Evolutionary conservation across 352 stramenopile genomes (phyloP).

Genomic region (Phytopythium montanum): DNA sequence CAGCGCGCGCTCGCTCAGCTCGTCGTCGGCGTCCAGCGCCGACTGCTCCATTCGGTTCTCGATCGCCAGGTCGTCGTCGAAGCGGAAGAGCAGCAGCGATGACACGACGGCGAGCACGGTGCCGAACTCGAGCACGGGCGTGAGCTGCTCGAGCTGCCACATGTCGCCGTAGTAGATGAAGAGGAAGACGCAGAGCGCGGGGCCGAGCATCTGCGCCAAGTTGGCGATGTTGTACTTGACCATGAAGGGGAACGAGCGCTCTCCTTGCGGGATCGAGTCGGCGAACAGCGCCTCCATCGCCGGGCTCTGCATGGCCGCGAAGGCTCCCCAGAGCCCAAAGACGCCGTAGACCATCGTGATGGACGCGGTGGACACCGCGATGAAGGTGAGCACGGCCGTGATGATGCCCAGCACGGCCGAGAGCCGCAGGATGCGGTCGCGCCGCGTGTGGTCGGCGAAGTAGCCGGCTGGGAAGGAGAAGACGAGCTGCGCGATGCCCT

Average conservation of each 20-base stretch:
- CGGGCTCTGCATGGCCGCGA: constrained; percentile 61
- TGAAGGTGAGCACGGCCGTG: constrained; percentile 44
- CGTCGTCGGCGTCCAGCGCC: not conserved
- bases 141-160: constrained; percentile 55
- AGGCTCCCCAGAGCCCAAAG: constrained; percentile 68
- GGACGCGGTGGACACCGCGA: constrained; percentile 43
- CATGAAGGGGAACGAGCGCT: constrained; percentile 69
- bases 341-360: constrained; percentile 51
- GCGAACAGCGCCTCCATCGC: constrained; percentile 74
- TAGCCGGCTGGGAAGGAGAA: constrained; percentile 69
- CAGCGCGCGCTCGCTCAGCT: not conserved
- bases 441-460: constrained; percentile 61
- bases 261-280: constrained; percentile 66
- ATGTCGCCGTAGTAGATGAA: constrained; percentile 63
- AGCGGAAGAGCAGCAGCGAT: constrained; percentile 50
- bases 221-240: constrained; percentile 84
- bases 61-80: constrained; percentile 50
- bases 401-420: constrained; percentile 50
- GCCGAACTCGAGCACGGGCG: constrained; percentile 55
- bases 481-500: constrained; percentile 73
- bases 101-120: constrained; percentile 45
- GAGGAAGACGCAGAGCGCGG: constrained; percentile 46
- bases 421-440: constrained; percentile 63
- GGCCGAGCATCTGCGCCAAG: constrained; percentile 57
- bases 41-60: constrained; percentile 1